Conservation (phyloP, 2,329 filamentous ascomycete genomes). For the Colletotrichum sp. region DNA sequence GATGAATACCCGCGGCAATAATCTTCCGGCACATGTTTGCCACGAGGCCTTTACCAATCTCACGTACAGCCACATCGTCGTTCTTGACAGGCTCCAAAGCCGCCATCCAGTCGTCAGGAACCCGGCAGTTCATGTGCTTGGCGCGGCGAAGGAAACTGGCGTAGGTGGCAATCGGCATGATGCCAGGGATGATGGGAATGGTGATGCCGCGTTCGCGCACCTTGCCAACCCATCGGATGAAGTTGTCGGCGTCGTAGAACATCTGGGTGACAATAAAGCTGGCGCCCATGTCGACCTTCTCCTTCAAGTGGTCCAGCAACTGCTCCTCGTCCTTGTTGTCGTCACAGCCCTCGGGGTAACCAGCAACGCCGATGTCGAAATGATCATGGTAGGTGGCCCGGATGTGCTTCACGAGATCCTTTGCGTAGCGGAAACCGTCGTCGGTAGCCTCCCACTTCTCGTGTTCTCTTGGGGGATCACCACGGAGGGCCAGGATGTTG, state of each 20-base stretch:
- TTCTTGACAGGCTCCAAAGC: constrained; percentile 93
- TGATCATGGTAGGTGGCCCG: constrained; percentile 72
- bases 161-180: constrained; percentile 91
- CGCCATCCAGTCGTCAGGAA: constrained; percentile 82
- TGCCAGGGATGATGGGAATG: constrained; percentile 83
- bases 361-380: constrained; percentile 97
- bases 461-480: constrained; percentile 91
- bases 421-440: constrained; percentile 88
- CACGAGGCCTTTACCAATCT: constrained; percentile 86
- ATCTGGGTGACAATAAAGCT: constrained; percentile 98
- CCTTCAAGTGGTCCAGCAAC: constrained; percentile 86
- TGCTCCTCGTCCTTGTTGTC: constrained; percentile 87
- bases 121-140: constrained; percentile 86
- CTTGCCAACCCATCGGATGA: constrained; percentile 87
- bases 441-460: constrained; percentile 92
- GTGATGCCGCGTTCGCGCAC: constrained; percentile 85
- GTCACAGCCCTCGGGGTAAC: constrained; percentile 94
- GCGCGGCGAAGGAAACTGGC: constrained; percentile 89
- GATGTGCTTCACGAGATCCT: constrained; percentile 88
- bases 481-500: constrained; percentile 92
- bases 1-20: constrained; percentile 79
- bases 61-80: constrained; percentile 90
- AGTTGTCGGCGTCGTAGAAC: constrained; percentile 98
- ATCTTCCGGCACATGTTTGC: constrained; percentile 90
- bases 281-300: constrained; percentile 94